Percentiles rank a stretch among this genome's conserved stretches.
Conservation (phyloP, 1,284 basidiomycete genomes). For the Boletus semigastroideus region DNA sequence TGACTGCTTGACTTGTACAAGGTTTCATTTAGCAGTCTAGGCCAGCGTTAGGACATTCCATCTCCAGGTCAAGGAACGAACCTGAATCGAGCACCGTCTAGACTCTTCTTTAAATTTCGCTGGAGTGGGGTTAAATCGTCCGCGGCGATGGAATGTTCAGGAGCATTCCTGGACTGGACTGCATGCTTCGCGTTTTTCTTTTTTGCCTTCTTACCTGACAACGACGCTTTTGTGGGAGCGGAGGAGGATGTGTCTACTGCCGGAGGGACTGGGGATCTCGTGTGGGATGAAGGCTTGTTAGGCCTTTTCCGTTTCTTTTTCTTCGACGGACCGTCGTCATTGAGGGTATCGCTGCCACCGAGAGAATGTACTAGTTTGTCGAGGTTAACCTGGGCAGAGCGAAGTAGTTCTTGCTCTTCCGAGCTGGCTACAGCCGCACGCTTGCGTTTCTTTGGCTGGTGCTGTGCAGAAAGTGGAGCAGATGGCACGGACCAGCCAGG, state of each 20-base stretch:
- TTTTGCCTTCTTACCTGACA: conserved; percentile 17
- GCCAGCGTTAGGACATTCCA: conserved; percentile 1
- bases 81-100: conserved; percentile 87
- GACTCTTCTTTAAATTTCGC: conserved; percentile 68
- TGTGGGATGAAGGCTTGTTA: conserved; percentile 10
- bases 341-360: conserved; percentile 27
- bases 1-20: conserved; percentile 82
- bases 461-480: conserved; percentile 39
- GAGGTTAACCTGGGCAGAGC: conserved; percentile 62
- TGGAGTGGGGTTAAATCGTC: conserved; percentile 69
- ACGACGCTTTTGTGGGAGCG: neutral
- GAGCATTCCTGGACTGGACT: conserved; percentile 5
- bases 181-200: conserved; percentile 14
- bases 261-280: conserved; percentile 1
- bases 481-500: conserved; percentile 67
- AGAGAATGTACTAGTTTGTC: conserved; percentile 76
- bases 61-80: conserved; percentile 31
- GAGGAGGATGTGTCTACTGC: neutral
- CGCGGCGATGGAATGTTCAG: conserved; percentile 4
- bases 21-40: conserved; percentile 85
- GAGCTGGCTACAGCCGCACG: conserved; percentile 40
- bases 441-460: conserved; percentile 65
- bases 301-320: conserved; percentile 39
- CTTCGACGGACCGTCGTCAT: conserved; percentile 17
- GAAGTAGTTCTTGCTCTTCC: conserved; percentile 43